Conservation (phyloP, 768 basidiomycete genomes). For the Postia placenta region DNA sequence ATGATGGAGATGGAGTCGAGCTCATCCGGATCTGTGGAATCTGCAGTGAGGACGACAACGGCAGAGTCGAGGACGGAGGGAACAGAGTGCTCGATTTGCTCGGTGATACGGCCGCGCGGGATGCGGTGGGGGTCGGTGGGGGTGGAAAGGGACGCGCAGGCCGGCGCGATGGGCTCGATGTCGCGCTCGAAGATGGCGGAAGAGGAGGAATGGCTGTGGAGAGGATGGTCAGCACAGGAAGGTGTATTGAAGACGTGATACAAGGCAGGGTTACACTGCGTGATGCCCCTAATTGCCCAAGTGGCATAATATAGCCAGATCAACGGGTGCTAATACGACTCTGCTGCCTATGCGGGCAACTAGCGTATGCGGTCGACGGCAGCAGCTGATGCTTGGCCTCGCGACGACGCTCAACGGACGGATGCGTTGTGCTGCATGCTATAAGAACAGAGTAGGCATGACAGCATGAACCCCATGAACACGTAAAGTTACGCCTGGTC, state of each 20-base stretch:
- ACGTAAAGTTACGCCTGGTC: too few species aligned
- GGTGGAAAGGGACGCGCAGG: constrained; percentile 34
- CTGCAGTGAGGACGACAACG: constrained; percentile 57
- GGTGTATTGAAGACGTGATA: too few species aligned
- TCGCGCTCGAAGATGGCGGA: constrained; percentile 92
- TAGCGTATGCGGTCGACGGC: too few species aligned
- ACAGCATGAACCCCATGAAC: too few species aligned
- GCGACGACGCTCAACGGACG: too few species aligned
- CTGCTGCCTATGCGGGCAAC: too few species aligned
- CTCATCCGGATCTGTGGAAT: constrained; percentile 31
- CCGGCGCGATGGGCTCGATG: constrained; percentile 59
- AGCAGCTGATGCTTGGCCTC: too few species aligned
- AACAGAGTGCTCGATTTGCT: constrained; percentile 71
- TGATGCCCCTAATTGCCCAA: too few species aligned
- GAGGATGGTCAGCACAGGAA: neutral
- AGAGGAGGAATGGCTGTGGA: constrained; percentile 64
- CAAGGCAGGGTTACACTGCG: neutral
- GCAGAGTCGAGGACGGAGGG: constrained; percentile 85
- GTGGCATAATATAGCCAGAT: too few species aligned
- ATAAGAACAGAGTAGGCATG: too few species aligned
- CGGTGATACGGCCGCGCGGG: constrained; percentile 64
- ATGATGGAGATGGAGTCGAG: constrained; percentile 59
- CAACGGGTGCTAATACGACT: too few species aligned
- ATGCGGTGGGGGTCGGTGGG: constrained; percentile 63
- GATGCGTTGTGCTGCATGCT: too few species aligned